Evolutionary conservation across 495 filamentous ascomycete genomes (phyloP), one percentile per base, ranked within the genome.

Genomic region (Baudoinia panamericana): DNA sequence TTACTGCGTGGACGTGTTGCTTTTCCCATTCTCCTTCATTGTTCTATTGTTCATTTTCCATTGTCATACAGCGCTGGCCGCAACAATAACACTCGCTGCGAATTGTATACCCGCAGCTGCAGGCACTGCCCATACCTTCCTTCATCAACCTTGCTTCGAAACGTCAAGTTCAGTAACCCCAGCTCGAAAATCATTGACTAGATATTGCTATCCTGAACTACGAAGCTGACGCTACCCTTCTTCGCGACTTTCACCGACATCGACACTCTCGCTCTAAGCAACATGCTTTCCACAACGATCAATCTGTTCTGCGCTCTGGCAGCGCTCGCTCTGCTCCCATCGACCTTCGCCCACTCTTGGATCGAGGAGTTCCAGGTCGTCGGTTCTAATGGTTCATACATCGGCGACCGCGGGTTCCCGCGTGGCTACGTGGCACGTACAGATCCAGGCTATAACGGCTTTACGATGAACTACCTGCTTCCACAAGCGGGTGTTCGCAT

Each of bases 351-450:
- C 18, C 84, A 93, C 59, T 73, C 77, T 27, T 95, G 87, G 87
- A 67, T 85, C 12, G 84, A 92, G 55, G 58, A 77, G 42, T 58
- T 84, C 18, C 64, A 56, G n/a, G 68, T 74, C 22, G 75, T 95
- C 61, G 69, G 74, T 29, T 56, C 73, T 3, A 78, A 83, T 54
- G 84, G 84, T 25, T 72, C 69, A n/a, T 84, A 83, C 54, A 63
- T 74, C 3, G 84, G 83, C 18, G 46, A 57, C 3, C 60, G 69
- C 5, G 86, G 86, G 30, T 90, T 75, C 50, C 57, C 73, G 3
- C 75, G 84, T 39, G 73, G 69, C 10, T 76, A 76, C 47, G 53
- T 68, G 10, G 56, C 60, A 10, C 71, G 80, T 39, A 65, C 58
- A 2, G 53, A 53, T 26, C 55, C 65, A 7, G 61, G 50, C 22